Conservation (phyloP, 2,329 filamentous ascomycete species). For the Beauveria sp. region DNA sequence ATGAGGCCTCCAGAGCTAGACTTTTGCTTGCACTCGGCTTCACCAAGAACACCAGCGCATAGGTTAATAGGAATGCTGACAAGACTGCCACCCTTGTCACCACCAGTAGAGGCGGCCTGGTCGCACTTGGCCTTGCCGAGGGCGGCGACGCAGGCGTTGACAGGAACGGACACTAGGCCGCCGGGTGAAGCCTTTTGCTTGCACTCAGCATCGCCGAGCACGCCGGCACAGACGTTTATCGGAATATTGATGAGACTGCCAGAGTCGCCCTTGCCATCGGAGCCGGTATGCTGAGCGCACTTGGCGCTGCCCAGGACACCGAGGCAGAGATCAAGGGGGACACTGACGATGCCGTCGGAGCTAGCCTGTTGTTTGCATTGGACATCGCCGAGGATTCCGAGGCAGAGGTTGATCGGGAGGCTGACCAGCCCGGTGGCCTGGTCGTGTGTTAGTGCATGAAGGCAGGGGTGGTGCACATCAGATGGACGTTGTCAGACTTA, state of each 20-base stretch:
- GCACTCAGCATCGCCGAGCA: slow-evolving; percentile 1
- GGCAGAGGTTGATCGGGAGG: background rate
- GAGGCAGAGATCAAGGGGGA: background rate
- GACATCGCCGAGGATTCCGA: background rate
- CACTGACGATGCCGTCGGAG: background rate
- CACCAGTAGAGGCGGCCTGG: background rate
- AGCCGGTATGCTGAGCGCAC: background rate
- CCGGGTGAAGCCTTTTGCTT: background rate
- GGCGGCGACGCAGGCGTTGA: background rate
- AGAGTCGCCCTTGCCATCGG: background rate
- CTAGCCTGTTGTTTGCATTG: background rate
- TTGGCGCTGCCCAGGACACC: background rate
- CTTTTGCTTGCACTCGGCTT: slow-evolving; percentile 6
- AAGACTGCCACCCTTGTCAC: background rate
- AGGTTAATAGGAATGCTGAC: background rate
- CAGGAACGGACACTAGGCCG: background rate
- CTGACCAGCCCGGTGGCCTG: background rate
- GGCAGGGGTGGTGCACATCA: background rate
- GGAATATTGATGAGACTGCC: background rate
- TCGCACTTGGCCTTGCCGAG: background rate
- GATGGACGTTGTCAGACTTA: background rate
- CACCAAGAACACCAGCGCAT: background rate
- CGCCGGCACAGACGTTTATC: background rate
- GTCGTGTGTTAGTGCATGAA: background rate
- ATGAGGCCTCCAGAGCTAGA: background rate